These are phyloP conservation scores for Aegilops bicornis DNA, from an alignment of 176 grass and related monocot species.

Conservation along the genomic window DNA sequence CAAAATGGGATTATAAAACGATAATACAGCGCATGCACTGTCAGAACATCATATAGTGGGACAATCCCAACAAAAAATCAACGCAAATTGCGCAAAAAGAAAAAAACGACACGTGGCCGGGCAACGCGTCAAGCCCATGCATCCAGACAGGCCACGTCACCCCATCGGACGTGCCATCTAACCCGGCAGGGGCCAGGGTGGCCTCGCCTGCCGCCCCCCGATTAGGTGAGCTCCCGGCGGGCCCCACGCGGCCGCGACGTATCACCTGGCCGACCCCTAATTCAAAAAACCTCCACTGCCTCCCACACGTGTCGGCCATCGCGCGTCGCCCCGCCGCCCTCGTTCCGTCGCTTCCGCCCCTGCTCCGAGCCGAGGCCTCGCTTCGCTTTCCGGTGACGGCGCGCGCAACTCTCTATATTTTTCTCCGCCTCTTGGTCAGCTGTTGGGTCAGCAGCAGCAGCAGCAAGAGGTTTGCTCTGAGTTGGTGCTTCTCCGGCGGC, in stretches of 20 bases:
- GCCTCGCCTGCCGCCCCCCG: background rate
- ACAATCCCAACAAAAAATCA: background rate
- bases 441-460: background rate
- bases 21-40: too few species aligned
- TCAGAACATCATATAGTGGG: too few species aligned
- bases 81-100: background rate
- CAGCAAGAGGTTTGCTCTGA: background rate
- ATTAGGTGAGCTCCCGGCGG: background rate
- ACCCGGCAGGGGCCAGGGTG: background rate
- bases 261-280: background rate
- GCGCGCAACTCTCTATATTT: background rate
- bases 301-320: background rate
- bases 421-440: background rate
- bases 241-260: background rate
- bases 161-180: background rate
- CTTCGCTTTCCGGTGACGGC: constrained; percentile 45
- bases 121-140: background rate
- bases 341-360: constrained; percentile 21
- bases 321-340: constrained; percentile 9
- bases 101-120: background rate
- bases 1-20: too few species aligned
- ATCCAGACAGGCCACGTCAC: constrained; percentile 11
- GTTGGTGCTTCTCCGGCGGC: background rate
- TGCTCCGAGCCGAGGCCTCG: constrained; percentile 19
- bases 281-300: constrained; percentile 9